These are phyloP conservation scores for Beta macrorhiza DNA, from an alignment of 179 eudicot species.

Conservation along the genomic window DNA sequence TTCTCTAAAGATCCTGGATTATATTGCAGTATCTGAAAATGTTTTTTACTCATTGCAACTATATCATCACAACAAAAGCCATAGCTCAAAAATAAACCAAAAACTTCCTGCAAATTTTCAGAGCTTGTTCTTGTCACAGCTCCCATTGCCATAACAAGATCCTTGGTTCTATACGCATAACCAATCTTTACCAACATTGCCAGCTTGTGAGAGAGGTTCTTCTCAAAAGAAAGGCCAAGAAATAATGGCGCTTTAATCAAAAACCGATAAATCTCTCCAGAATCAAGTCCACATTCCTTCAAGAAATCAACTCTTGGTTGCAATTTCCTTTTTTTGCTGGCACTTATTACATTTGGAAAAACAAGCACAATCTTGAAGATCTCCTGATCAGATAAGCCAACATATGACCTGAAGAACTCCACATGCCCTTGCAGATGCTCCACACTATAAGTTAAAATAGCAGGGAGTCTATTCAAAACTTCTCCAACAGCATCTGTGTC, in stretches of 20 bases:
- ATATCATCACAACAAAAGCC: constrained; percentile 76
- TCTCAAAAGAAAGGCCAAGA: constrained; percentile 70
- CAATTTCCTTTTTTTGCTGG: constrained; percentile 69
- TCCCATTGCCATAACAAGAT: constrained; percentile 83
- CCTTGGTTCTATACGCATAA: constrained; percentile 65
- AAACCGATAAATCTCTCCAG: constrained; percentile 63
- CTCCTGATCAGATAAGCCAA: constrained; percentile 59
- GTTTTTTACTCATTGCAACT: constrained; percentile 76
- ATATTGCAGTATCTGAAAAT: constrained; percentile 82
- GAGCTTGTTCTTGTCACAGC: constrained; percentile 79
- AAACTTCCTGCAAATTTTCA: constrained; percentile 69
- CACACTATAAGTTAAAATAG: constrained; percentile 56
- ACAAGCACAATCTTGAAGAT: constrained; percentile 67
- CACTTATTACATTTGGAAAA: constrained; percentile 77
- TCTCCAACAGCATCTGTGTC: constrained; percentile 53
- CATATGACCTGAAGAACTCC: constrained; percentile 72
- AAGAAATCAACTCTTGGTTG: constrained; percentile 72
- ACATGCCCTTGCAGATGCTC: constrained; percentile 70
- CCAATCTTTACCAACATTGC: constrained; percentile 72
- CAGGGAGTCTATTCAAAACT: constrained; percentile 66
- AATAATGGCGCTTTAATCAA: constrained; percentile 70
- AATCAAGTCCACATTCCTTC: constrained; percentile 70
- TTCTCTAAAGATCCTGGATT: constrained; percentile 75
- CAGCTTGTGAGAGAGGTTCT: constrained; percentile 71
- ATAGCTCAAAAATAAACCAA: constrained; percentile 61